Percentiles rank a stretch among this genome's conserved stretches.
Evolutionary conservation across 2,329 filamentous ascomycete genomes (phyloP).

Genomic region (Cladosporium sp.): DNA sequence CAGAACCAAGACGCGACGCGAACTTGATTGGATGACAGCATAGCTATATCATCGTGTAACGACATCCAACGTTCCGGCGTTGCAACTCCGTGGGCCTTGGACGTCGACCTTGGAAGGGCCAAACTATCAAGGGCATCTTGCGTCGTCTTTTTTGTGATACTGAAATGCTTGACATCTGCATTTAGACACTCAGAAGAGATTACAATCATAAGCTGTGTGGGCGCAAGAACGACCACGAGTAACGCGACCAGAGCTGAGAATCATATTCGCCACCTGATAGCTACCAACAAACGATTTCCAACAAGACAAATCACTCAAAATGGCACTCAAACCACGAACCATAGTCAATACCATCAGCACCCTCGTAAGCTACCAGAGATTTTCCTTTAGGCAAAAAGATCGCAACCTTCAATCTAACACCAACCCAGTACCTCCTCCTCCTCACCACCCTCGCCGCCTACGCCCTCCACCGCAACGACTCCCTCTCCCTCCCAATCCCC

Average conservation of each 20-base stretch:
- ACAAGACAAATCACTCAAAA: neutral
- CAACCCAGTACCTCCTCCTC: constrained; percentile 44
- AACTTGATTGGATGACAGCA: constrained; percentile 7
- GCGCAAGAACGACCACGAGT: too few species aligned
- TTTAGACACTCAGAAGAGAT: neutral
- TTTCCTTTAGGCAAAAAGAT: too few species aligned
- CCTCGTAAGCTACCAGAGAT: constrained; percentile 19
- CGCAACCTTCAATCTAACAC: neutral
- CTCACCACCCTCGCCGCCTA: constrained; percentile 45
- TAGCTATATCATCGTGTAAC: constrained; percentile 7
- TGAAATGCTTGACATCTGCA: neutral
- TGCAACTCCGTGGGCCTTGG: neutral
- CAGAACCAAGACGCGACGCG: neutral
- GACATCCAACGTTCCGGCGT: neutral
- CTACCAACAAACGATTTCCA: too few species aligned
- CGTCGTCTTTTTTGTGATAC: neutral
- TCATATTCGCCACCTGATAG: neutral
- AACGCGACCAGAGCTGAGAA: neutral
- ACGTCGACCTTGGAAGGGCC: neutral
- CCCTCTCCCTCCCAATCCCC: constrained; percentile 47
- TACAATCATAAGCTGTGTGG: neutral
- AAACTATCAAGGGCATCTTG: neutral
- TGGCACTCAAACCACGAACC: constrained; percentile 14
- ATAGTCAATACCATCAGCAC: constrained; percentile 22
- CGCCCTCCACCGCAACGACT: constrained; percentile 35